Conservation (phyloP, 108 stramenopile genomes). For the Nannochloropsis salina region DNA sequence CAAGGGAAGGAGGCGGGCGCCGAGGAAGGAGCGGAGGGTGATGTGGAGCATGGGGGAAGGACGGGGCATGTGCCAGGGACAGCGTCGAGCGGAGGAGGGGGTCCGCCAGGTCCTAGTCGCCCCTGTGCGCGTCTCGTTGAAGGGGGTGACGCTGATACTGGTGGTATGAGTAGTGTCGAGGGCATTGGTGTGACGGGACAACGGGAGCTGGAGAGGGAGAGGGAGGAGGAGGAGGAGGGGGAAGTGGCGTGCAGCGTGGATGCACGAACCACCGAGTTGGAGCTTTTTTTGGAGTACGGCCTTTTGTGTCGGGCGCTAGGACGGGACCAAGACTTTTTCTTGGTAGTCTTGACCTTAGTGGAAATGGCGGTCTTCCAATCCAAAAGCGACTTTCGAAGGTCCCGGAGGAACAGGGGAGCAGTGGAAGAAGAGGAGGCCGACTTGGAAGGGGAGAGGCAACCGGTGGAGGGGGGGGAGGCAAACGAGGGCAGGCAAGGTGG, state of each 20-base stretch:
- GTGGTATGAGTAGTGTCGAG: too few species aligned
- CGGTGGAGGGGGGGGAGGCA: not conserved
- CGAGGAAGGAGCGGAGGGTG: not conserved
- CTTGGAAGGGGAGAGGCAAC: not conserved
- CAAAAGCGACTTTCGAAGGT: constrained; percentile 1
- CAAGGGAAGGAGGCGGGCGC: not conserved
- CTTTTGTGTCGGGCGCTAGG: not conserved
- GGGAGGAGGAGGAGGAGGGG: not conserved
- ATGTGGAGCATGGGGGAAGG: not conserved
- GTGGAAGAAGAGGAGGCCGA: not conserved
- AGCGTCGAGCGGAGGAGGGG: too few species aligned
- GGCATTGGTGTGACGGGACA: not conserved
- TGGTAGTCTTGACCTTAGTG: not conserved
- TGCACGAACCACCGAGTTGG: not conserved
- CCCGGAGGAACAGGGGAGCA: not conserved
- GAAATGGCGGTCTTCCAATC: not conserved
- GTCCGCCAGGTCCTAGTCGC: too few species aligned
- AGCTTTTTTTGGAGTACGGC: constrained; percentile 5
- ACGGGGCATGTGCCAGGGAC: too few species aligned
- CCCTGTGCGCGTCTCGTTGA: too few species aligned
- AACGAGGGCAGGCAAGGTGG: not conserved
- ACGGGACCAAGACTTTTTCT: not conserved
- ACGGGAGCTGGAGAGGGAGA: not conserved
- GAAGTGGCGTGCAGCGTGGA: not conserved
- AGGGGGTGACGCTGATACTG: too few species aligned